These are phyloP conservation scores for Ceratocystis variospora DNA, from an alignment of 2,329 filamentous ascomycete genomes.

Conservation along the genomic window DNA sequence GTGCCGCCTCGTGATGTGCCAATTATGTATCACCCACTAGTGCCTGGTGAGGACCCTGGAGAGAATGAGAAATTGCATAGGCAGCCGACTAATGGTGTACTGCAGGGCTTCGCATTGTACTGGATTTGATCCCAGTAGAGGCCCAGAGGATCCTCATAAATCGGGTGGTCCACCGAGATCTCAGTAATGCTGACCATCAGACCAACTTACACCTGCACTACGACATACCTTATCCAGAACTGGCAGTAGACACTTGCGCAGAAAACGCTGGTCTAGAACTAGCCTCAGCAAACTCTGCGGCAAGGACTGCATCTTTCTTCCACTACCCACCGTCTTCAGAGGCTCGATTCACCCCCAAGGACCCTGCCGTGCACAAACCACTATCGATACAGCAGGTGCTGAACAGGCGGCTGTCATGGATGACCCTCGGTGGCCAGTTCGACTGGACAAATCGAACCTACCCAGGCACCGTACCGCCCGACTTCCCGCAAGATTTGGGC, in stretches of 20 bases:
- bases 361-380: conserved; percentile 60
- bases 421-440: conserved; percentile 89
- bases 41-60: conserved; percentile 46
- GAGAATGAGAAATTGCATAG: background rate
- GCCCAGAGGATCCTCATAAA: conserved; percentile 59
- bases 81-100: background rate
- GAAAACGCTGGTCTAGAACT: conserved; percentile 18
- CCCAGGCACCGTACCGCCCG: conserved; percentile 50
- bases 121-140: conserved; percentile 53
- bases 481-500: conserved; percentile 62
- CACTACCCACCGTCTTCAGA: conserved; percentile 35
- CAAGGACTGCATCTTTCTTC: conserved; percentile 38
- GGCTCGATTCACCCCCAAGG: conserved; percentile 51
- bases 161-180: conserved; percentile 61
- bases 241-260: conserved; percentile 21
- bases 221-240: conserved; percentile 44
- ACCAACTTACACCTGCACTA: conserved; percentile 89
- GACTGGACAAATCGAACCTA: conserved; percentile 87
- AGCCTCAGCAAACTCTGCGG: conserved; percentile 22
- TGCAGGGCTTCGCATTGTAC: conserved; percentile 65
- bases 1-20: conserved; percentile 29
- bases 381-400: conserved; percentile 57
- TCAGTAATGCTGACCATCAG: conserved; percentile 58
- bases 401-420: conserved; percentile 74
- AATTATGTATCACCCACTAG: conserved; percentile 49